Base-by-base conservation (phyloP, 2,329 filamentous ascomycete genomes). In the Pseudogymnoascus sp. region DNA sequence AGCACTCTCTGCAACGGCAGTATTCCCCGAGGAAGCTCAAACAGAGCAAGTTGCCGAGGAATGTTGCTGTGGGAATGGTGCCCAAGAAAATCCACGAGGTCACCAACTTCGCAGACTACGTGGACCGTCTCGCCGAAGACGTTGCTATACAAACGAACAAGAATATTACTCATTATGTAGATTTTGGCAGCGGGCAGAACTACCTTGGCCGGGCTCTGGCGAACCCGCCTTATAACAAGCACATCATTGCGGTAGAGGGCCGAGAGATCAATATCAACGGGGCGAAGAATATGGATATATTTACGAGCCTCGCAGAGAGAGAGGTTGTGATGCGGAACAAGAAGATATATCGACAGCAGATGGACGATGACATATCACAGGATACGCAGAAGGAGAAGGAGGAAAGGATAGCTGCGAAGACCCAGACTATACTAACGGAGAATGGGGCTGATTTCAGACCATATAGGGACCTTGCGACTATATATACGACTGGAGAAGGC, bases 21-120 rank as follows among this genome's bases (percentile, higher is more conserved):
- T 90, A 90, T 64, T 71, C 75, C 1, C 75, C 79, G 0, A 72
- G 71, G 13, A 63, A 70, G 19, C 36, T 65, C 51, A 79, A 80
- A 64, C 77, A 83, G 63, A 80, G 84, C 4, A 80, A 81, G 68
- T 74, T 96, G 21, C 86, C 91, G 2, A 83, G 85, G 60, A 83
- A 88, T 69, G 84, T 96, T 14, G 85, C 90, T 0, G 84, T 96
- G 13, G 95, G 95, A 3, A 99, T 99, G 95, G 96, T 92, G 67
- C 85, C 89, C 16, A 99, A 99, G 75, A 99, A 99, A 77, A 83
- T 91, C 1, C 95, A 99, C 72, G 95, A 99, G 78, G 95, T 98
- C 34, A 84, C 87, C 65, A 87, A 95, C 72, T 97, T 98, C 72
- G 90, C 93, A n/a, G 84, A 84, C 67, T 98, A 93, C 71, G 85